These are phyloP conservation scores for Vanderwaltozyma polyspora DNA, from an alignment of 805 yeast species.

Conservation along the genomic window DNA sequence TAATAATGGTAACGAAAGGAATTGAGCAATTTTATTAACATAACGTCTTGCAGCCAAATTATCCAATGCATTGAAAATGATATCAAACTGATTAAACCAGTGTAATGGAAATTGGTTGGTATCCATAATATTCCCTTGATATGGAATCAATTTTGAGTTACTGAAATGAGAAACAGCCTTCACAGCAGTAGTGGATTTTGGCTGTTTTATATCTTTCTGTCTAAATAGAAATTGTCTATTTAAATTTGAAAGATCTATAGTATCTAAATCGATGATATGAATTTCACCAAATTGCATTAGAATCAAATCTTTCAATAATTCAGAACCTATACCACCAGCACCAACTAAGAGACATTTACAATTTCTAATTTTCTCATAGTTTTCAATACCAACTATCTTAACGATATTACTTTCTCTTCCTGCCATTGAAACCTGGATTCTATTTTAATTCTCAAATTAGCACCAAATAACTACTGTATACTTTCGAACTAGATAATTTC, in stretches of 20 bases:
- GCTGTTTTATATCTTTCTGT: constrained; percentile 77
- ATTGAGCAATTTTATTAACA: constrained; percentile 74
- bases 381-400: constrained; percentile 20
- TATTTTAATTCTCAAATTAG: too few relatives aligned
- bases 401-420: constrained; percentile 14
- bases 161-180: constrained; percentile 70
- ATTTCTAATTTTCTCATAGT: constrained; percentile 17
- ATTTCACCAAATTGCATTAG: constrained; percentile 76
- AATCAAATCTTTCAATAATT: constrained; percentile 67
- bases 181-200: constrained; percentile 78
- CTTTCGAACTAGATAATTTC: too few relatives aligned
- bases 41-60: constrained; percentile 85
- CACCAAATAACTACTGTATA: too few relatives aligned
- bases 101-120: constrained; percentile 52
- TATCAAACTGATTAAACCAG: constrained; percentile 70
- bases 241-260: constrained; percentile 83
- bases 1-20: constrained; percentile 62
- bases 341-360: constrained; percentile 74
- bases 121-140: constrained; percentile 84
- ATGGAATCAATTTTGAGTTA: constrained; percentile 55
- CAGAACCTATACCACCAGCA: constrained; percentile 97
- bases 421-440: too few relatives aligned
- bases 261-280: constrained; percentile 89
- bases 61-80: constrained; percentile 87
- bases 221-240: constrained; percentile 90